A percentile compares a stretch with the other conserved stretches of the same genome.
phyloP scores from a whole-genome alignment of 768 basidiomycete species.

The Boletus insuetus region DNA sequence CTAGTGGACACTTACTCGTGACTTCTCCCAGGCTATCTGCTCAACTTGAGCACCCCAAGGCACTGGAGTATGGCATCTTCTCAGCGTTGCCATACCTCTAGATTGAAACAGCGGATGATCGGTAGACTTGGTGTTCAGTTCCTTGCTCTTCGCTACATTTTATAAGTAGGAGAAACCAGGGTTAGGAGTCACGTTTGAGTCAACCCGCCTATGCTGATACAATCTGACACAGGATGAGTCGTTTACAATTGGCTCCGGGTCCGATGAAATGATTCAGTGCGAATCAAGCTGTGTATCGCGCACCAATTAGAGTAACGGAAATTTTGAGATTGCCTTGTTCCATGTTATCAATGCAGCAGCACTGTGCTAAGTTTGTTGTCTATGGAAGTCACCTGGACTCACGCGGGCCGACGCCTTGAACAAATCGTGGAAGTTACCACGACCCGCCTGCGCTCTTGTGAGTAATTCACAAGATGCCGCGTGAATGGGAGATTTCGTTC shows the following conservation, averaged over 20 bases:
- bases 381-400: no score
- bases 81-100: constrained; percentile 19
- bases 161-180: constrained; percentile 8
- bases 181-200: constrained; percentile 3
- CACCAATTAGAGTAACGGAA: no score
- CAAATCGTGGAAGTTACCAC: not conserved
- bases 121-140: not conserved
- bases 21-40: constrained; percentile 8
- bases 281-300: not conserved
- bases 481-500: not conserved
- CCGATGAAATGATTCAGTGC: not conserved
- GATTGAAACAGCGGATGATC: not conserved
- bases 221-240: constrained; percentile 17
- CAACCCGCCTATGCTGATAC: constrained; percentile 2
- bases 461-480: not conserved
- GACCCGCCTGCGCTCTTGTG: not conserved
- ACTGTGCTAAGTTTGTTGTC: no score
- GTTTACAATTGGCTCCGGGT: not conserved
- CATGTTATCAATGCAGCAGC: no score
- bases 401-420: no score
- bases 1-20: constrained; percentile 6
- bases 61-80: constrained; percentile 8
- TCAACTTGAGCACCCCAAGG: constrained; percentile 8
- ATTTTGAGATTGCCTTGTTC: no score
- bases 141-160: not conserved